Evolutionary conservation across 805 yeast species (phyloP), one percentile per base, ranked within the genome.

Genomic region (Suhomyces pyralidae): DNA sequence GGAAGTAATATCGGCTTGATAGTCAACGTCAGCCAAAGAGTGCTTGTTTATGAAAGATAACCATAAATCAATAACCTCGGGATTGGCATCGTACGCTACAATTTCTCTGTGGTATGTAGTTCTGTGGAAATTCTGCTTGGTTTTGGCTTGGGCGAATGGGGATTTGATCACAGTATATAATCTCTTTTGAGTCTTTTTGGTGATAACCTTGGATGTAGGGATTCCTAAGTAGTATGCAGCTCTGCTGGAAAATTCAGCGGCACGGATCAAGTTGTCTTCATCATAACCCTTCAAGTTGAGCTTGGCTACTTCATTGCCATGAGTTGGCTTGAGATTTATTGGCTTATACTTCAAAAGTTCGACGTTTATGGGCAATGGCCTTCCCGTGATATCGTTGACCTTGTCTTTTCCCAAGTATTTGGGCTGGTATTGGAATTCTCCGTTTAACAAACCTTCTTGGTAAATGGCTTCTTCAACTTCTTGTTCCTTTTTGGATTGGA

Each of bases 51-150:
- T 74, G 58, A 86, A 86, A 24, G 94, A 82, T 51, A 93, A 76
- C 83, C 91, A 85, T 49, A 88, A 71, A 67, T 94, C 96, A 43
- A 94, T 74, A 4, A 88, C 86, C 64, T 90, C 96, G 1, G 92
- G 86, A 54, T 88, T 84, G 15, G 97, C 82, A 68, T 94, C 98
- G 79, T 82, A 91, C 26, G 90, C 88, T 59, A 78, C 80, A 58
- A 94, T 76, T 55, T 81, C 68, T 56, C 96, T 82, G 61, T 86
- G 83, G 68, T 83, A 88, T 1, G 98, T 94, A 47, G 82, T 79
- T 74, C 98, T 85, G 74, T 89, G 88, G 72, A 88, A 94, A 77
- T 93, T 94, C 74, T 93, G 96, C 73, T 94, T 94, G 8, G 94
- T 81, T 68, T 91, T 92, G 49, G 97, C 96, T 65, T 90, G 94